Base-by-base conservation (phyloP, 1,139 yeast genomes). In the Suhomyces taliae region DNA sequence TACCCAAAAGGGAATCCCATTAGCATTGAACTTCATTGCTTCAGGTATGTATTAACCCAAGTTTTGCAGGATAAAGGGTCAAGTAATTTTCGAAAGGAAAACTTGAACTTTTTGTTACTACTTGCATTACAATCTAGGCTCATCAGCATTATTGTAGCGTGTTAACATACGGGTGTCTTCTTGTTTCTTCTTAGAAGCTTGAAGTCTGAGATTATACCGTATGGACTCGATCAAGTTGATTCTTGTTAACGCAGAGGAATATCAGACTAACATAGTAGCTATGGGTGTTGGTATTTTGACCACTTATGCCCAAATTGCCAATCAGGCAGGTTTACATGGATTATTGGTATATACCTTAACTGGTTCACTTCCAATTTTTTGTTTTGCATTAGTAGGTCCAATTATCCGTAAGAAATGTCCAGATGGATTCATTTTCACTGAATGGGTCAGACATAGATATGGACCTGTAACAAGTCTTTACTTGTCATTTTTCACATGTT, bases 241-340 rank as follows among this genome's bases (percentile, higher is more conserved):
- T 69, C 93, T 86, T 86, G 61, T 57, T 69, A 41, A 38, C 48
- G 41, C 41, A 2, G 24, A 19, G 27, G 15, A 39, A 12, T 12
- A 26, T 19, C 24, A 19, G 24, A 39, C 44, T 37, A 42, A 37
- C 44, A 9, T 27, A 27, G 19, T 31, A 87, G 95, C 90, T 45
- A 78, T 90, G 84, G 98, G 98, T 45, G 87, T 91, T 67, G 97
- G 97, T 65, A 82, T 90, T 48, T 68, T 91, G 39, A 80, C 95
- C 11, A 87, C 97, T 0, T 91, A 88, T 59, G 83, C 96, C 1
- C 86, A 90, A 66, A 87, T 91, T 52, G 95, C 95, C 2, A 90
- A 90, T 52, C 71, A 83, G 47, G 82, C 95, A 0, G 98, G 98
- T 35, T 74, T 91, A 39, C 96, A 90, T 57, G 97, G 97, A 2